phyloP scores from a whole-genome alignment of 768 basidiomycete genomes.

The Leccinum aurantiacum region DNA sequence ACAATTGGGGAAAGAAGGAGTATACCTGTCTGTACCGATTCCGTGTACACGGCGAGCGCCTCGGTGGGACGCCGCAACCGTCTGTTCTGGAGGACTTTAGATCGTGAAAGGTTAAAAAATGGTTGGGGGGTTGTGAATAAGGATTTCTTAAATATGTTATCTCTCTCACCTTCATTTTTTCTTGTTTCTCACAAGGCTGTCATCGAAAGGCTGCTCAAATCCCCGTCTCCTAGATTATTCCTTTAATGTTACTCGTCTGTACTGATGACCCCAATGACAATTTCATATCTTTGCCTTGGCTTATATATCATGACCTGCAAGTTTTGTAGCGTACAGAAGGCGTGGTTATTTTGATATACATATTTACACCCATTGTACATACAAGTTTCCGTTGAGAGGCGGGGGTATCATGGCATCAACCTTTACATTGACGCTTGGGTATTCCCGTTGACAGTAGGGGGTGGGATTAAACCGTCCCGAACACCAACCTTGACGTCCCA shows the following conservation, averaged over 20 bases:
- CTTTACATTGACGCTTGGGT: background rate
- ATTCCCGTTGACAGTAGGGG: background rate
- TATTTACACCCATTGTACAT: background rate
- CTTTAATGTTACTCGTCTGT: slow-evolving; percentile 22
- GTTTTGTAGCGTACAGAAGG: background rate
- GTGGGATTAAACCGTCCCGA: slow-evolving; percentile 13
- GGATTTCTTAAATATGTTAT: slow-evolving; percentile 2
- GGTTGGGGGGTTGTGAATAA: slow-evolving; percentile 10
- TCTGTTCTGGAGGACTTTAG: slow-evolving; percentile 23
- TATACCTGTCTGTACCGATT: slow-evolving; percentile 90
- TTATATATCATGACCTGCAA: background rate
- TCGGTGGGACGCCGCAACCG: slow-evolving; percentile 43
- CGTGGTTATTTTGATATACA: background rate
- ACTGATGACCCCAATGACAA: slow-evolving; percentile 29
- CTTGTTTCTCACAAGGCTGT: slow-evolving; percentile 6
- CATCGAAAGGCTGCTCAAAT: slow-evolving; percentile 3
- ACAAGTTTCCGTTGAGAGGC: background rate
- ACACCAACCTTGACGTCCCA: slow-evolving; percentile 67
- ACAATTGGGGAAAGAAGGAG: slow-evolving; percentile 83
- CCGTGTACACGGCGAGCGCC: slow-evolving; percentile 69
- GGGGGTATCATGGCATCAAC: background rate
- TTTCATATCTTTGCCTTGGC: slow-evolving; percentile 1
- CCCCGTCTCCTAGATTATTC: slow-evolving; percentile 25
- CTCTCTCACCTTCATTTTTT: slow-evolving; percentile 1
- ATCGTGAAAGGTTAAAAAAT: slow-evolving; percentile 10